Evolutionary conservation across 2,329 filamentous ascomycete species (phyloP).

Genomic region (Lachnellula willkommii): DNA sequence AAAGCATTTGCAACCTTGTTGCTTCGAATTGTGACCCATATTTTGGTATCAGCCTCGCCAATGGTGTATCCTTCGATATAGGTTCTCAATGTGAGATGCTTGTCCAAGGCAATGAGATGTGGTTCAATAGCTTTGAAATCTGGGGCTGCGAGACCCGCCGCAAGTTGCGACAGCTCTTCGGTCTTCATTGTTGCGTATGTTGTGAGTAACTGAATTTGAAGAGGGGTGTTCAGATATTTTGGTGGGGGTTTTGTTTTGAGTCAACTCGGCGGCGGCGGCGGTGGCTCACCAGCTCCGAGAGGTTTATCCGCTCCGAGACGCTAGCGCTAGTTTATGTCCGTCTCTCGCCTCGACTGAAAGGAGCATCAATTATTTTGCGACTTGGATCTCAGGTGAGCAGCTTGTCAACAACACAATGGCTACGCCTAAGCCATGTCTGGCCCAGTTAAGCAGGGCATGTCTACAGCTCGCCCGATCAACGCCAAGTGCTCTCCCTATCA

Average conservation of each 20-base stretch:
- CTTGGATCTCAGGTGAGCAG: background rate
- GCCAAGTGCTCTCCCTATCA: constrained; percentile 7
- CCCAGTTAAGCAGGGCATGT: constrained; percentile 31
- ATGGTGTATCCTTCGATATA: constrained; percentile 79
- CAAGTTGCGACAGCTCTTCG: constrained; percentile 49
- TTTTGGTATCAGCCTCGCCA: constrained; percentile 69
- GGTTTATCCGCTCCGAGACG: constrained; percentile 13
- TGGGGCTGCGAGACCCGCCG: constrained; percentile 46
- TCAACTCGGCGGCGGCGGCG: background rate
- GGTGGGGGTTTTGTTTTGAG: constrained; percentile 12
- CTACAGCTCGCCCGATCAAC: constrained; percentile 14
- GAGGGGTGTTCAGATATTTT: constrained; percentile 15
- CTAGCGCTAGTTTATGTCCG: constrained; percentile 1
- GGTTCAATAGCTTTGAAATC: constrained; percentile 83
- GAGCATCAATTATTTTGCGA: constrained; percentile 2
- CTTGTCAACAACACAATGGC: constrained; percentile 24
- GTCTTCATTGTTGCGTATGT: constrained; percentile 45
- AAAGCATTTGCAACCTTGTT: constrained; percentile 81
- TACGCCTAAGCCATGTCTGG: constrained; percentile 26
- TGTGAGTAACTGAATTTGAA: constrained; percentile 9
- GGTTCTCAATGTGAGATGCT: constrained; percentile 79
- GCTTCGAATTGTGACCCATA: constrained; percentile 77
- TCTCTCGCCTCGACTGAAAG: background rate
- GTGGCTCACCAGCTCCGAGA: background rate
- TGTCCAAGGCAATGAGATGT: constrained; percentile 71